These are phyloP conservation scores for Scutellaria minor DNA, from an alignment of 257 asterid species.

Conservation along the genomic window DNA sequence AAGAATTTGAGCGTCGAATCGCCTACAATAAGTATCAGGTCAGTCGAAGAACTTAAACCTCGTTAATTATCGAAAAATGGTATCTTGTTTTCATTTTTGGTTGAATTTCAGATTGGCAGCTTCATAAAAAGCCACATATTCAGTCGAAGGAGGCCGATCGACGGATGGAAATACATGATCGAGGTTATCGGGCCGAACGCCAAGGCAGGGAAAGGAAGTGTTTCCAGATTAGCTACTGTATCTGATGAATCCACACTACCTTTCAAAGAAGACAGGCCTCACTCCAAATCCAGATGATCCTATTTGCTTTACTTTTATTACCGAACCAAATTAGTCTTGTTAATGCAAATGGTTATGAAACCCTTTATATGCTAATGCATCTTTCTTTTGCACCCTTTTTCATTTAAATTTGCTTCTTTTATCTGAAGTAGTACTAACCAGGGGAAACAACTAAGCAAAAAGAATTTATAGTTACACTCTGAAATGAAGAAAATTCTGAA, in stretches of 20 bases:
- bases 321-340: neutral
- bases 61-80: too few relatives aligned
- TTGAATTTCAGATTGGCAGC: conserved; percentile 78
- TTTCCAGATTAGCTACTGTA: conserved; percentile 70
- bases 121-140: conserved; percentile 81
- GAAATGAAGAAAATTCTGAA: conserved; percentile 24
- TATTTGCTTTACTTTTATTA: neutral
- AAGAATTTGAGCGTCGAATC: conserved; percentile 93
- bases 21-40: conserved; percentile 96
- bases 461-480: conserved; percentile 34
- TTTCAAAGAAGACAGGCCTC: conserved; percentile 65
- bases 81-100: neutral
- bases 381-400: neutral
- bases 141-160: conserved; percentile 77
- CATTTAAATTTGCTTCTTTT: too few relatives aligned
- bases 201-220: conserved; percentile 79
- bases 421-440: neutral
- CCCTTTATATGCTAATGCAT: neutral
- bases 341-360: neutral
- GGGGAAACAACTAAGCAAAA: conserved; percentile 28
- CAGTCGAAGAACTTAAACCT: neutral
- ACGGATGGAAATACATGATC: conserved; percentile 97
- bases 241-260: conserved; percentile 88
- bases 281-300: conserved; percentile 36
- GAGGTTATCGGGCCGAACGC: conserved; percentile 93